A percentile compares a stretch with the other conserved stretches of the same genome.
Conservation (phyloP, 176 grass and related monocot species). For the Phyllostachys edulis region DNA sequence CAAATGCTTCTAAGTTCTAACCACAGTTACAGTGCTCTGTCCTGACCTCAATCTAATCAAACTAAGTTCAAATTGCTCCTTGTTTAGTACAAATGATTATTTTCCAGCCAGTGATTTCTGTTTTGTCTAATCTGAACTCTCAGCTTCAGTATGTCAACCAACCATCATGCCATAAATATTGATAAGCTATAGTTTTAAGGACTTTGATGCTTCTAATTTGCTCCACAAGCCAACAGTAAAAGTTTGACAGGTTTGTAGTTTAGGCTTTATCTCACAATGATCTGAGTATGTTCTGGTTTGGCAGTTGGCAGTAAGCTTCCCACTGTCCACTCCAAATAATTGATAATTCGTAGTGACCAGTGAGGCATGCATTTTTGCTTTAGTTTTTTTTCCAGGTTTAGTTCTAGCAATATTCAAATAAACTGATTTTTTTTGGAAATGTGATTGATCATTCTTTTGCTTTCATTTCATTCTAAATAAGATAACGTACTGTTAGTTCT, state of each 20-base stretch:
- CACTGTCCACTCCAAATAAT: neutral
- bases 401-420: neutral
- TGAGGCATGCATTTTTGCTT: neutral
- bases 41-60: neutral
- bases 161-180: neutral
- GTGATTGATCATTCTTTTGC: neutral
- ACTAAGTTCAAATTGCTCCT: neutral
- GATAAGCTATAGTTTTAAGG: neutral
- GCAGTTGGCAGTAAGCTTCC: neutral
- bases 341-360: neutral
- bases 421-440: neutral
- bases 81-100: neutral
- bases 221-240: neutral
- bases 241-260: neutral
- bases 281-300: neutral
- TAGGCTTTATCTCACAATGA: neutral
- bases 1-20: neutral
- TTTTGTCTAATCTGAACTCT: neutral
- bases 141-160: neutral
- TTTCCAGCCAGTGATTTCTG: neutral
- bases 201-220: neutral
- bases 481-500: neutral
- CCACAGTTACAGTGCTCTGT: neutral
- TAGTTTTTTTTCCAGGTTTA: neutral
- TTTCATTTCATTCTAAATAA: neutral